Base-by-base conservation (phyloP, 2,329 filamentous ascomycete species). In the Ophiostoma piceae region DNA sequence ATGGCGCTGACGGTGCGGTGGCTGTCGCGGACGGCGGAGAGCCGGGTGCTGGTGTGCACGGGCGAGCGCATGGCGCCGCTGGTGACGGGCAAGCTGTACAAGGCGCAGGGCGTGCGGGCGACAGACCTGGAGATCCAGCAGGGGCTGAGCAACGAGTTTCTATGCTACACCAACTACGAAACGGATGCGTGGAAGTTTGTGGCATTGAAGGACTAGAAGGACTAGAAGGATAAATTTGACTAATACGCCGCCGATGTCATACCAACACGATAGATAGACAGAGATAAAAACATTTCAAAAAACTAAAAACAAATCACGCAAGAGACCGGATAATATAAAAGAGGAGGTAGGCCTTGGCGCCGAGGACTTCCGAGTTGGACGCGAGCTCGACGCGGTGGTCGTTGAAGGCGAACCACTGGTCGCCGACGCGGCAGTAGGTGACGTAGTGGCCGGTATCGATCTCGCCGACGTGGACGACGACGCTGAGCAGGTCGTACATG, bases 331-430 rank as follows among this genome's bases (percentile, higher is more conserved):
- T 87, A 68, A 90, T 88, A 75, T 98, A 98, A 78, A 97, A 97
- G 68, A 98, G 82, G 70, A 98, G 82, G 78, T 97, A 98, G 0
- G 94, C 93, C 78, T 97, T 90, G 16, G 92, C 92, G 39, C 86
- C 86, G 60, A 98, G 83, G 2, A 98, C 94, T 71, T 97, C 92
- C 5, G 90, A 91, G 77, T 95, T 90, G 66, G 87, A 88, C 1
- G 92, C 94, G 70, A 94, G 77, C 72, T 94, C 92, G 32, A 98
- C 94, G 77, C 92, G 93, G 78, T 95, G 94, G 77, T 98, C 94
- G 76, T 98, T 96, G 80, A 97, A 97, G 69, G 92, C 88, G 78
- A 97, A 96, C 94, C 94, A 98, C 85, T 96, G 87, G 69, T 92
- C 90, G 4, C 89, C 91, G 71, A 94, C 90, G 66, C 92, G 84